A percentile compares a stretch with the other conserved stretches of the same genome.
Conservation (phyloP, 2,329 filamentous ascomycete species). For the Hypomyces rosellus region DNA sequence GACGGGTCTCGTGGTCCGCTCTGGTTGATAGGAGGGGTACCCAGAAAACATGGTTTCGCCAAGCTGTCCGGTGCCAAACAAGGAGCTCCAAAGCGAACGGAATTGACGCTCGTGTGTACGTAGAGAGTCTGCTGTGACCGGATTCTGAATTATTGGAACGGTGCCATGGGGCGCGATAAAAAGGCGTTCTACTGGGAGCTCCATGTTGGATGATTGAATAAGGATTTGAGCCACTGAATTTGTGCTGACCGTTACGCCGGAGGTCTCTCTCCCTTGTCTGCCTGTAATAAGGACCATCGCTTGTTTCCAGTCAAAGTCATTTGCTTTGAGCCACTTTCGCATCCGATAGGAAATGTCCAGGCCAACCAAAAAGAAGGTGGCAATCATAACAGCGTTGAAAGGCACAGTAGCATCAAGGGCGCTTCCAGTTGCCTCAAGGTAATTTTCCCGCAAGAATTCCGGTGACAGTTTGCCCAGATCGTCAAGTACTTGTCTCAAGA, state of each 20-base stretch:
- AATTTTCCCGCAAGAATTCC: conserved; percentile 5
- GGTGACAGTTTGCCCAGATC: neutral
- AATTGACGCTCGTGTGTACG: neutral
- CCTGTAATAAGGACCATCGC: conserved; percentile 5
- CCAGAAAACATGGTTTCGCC: conserved; percentile 3
- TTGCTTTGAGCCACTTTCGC: neutral
- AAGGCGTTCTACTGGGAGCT: conserved; percentile 1
- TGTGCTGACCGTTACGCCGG: conserved; percentile 2
- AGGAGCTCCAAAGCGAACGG: neutral
- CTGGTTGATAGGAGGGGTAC: conserved; percentile 1
- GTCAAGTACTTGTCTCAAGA: neutral
- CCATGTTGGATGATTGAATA: neutral
- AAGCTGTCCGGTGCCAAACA: neutral
- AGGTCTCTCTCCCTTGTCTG: neutral
- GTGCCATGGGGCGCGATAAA: conserved; percentile 3
- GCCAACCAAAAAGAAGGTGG: conserved; percentile 5
- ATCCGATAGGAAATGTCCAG: conserved; percentile 1
- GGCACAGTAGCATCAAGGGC: conserved; percentile 1
- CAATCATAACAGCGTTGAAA: conserved; percentile 7
- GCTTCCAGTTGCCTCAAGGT: conserved; percentile 1
- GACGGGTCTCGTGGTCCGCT: neutral
- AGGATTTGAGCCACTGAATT: conserved; percentile 3
- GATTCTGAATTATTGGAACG: neutral
- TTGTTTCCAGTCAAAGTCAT: conserved; percentile 1
- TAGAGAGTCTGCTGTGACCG: neutral